Percentiles rank a stretch among this genome's conserved stretches.
These are phyloP conservation scores for Sclerotinia glacialis DNA, from an alignment of 2,329 filamentous ascomycete species.

Conservation along the genomic window DNA sequence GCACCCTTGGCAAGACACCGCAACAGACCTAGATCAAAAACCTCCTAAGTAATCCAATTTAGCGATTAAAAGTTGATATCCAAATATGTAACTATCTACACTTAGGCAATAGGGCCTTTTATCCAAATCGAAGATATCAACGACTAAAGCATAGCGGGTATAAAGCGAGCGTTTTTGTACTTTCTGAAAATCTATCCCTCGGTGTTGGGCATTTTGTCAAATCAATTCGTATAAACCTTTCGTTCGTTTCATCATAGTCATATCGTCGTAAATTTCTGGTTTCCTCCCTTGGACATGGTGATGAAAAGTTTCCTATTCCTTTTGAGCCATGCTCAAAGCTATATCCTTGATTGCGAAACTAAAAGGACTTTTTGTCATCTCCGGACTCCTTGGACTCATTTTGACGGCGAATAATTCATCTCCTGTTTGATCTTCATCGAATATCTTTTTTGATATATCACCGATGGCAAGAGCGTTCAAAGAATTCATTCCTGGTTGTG, in stretches of 20 bases:
- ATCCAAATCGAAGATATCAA: neutral
- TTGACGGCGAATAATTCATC: conserved; percentile 86
- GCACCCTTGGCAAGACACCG: neutral
- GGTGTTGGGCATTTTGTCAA: conserved; percentile 4
- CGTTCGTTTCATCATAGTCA: conserved; percentile 12
- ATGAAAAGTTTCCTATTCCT: neutral
- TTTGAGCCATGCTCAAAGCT: conserved; percentile 33
- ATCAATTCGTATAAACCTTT: conserved; percentile 5
- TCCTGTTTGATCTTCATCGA: conserved; percentile 53
- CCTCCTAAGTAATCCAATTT: neutral
- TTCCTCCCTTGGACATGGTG: neutral
- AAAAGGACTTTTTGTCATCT: conserved; percentile 83
- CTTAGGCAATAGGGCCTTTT: neutral
- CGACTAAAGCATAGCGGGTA: conserved; percentile 14
- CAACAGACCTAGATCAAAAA: neutral
- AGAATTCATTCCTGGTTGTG: conserved; percentile 31
- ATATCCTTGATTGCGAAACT: conserved; percentile 44
- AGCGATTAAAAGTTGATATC: neutral
- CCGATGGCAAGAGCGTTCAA: conserved; percentile 42
- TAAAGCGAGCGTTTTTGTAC: conserved; percentile 12
- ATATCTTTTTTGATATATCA: conserved; percentile 35
- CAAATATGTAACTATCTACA: conserved; percentile 17
- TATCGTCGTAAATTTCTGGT: neutral
- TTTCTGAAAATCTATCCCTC: conserved; percentile 12
- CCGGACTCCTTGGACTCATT: conserved; percentile 80